Evolutionary conservation across 2,329 filamentous ascomycete genomes (phyloP).

Genomic region (Ceratocystis harringtonii): DNA sequence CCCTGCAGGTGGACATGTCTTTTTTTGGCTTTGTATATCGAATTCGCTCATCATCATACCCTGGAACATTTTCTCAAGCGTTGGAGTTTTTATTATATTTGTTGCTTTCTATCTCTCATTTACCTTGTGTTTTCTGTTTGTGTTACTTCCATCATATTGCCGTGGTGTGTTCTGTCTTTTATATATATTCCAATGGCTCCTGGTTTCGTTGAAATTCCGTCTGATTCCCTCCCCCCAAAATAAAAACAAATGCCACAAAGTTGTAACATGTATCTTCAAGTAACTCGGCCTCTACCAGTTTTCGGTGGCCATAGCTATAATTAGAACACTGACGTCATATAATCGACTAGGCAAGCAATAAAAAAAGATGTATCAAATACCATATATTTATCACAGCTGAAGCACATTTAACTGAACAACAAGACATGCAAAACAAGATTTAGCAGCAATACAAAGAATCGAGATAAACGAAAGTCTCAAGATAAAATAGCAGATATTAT

Average conservation of each 20-base stretch:
- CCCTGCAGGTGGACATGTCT: neutral
- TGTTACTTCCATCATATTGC: neutral
- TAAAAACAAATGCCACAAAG: neutral
- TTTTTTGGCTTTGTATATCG: neutral
- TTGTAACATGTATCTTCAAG: neutral
- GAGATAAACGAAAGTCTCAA: neutral
- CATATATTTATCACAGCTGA: too few species aligned
- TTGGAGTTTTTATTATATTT: neutral
- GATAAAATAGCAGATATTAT: conserved; percentile 1
- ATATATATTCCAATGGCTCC: neutral
- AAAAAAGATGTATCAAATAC: too few species aligned
- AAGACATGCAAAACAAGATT: neutral
- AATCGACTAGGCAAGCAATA: too few species aligned
- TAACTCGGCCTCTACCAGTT: neutral
- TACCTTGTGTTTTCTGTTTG: neutral
- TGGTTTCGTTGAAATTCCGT: too few species aligned
- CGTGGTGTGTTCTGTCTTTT: neutral
- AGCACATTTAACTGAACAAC: too few species aligned
- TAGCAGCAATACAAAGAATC: neutral
- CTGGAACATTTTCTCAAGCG: conserved; percentile 9
- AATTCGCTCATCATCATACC: conserved; percentile 12
- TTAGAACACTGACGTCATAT: too few species aligned
- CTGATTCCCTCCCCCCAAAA: too few species aligned
- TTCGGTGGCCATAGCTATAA: too few species aligned
- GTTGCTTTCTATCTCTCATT: neutral